Percentiles rank a stretch among this genome's conserved stretches.
Evolutionary conservation across 208 protist species (phyloP).

Genomic region (Leptomonas seymouri): DNA sequence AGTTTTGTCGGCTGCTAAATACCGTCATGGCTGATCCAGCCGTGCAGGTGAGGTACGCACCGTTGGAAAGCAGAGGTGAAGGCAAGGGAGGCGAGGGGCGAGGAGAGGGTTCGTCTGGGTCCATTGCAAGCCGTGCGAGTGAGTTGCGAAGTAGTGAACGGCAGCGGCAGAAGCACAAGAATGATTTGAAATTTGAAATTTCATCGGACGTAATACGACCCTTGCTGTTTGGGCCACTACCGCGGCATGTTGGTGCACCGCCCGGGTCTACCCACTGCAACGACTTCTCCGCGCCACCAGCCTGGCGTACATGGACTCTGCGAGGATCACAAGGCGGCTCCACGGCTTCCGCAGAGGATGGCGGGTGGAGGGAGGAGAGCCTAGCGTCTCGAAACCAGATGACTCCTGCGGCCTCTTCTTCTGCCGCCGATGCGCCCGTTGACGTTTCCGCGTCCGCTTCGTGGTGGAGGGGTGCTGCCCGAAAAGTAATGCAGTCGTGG

Average conservation of each 20-base stretch:
- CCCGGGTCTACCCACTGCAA: conserved; percentile 32
- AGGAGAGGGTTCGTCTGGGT: neutral
- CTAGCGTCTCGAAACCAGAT: too few relatives aligned
- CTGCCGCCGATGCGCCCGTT: too few relatives aligned
- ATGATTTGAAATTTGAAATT: conserved; percentile 24
- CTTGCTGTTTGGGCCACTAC: conserved; percentile 31
- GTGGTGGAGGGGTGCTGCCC: neutral
- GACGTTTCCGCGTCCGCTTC: neutral
- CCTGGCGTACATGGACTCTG: too few relatives aligned
- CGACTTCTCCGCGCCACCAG: neutral
- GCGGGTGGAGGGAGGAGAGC: too few relatives aligned
- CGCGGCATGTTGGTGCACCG: conserved; percentile 25
- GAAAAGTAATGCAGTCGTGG: neutral
- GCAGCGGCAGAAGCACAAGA: neutral
- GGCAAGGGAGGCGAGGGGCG: neutral
- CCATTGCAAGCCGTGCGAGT: conserved; percentile 3
- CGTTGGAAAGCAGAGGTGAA: neutral
- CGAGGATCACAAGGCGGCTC: too few relatives aligned
- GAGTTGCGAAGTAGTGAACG: conserved; percentile 9
- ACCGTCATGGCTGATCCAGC: conserved; percentile 73
- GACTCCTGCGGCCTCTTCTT: neutral
- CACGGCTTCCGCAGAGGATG: too few relatives aligned
- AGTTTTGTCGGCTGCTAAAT: conserved; percentile 61
- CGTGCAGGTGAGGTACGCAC: conserved; percentile 43
- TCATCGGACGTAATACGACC: conserved; percentile 30